Conservation (phyloP, 768 basidiomycete genomes). For the Agaricus subrufescens region DNA sequence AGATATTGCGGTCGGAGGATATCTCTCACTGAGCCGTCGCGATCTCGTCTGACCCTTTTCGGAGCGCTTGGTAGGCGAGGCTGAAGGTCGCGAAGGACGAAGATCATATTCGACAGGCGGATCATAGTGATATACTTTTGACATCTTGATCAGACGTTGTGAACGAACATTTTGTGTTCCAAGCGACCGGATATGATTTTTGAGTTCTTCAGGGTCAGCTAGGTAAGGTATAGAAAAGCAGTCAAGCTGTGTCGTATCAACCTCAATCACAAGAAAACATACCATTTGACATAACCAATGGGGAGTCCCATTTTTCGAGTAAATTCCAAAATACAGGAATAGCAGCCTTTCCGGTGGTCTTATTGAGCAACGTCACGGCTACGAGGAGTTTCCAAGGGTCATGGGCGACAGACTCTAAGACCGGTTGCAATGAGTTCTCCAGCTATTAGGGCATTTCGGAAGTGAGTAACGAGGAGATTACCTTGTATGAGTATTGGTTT, state of each 20-base stretch:
- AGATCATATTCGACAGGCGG: slow-evolving; percentile 30
- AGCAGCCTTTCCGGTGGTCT: slow-evolving; percentile 58
- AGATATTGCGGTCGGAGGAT: slow-evolving; percentile 46
- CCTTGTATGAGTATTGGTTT: slow-evolving; percentile 40
- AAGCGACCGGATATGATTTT: slow-evolving; percentile 43
- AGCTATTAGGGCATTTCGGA: neutral
- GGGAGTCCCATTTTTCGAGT: slow-evolving; percentile 52
- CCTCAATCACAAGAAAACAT: neutral
- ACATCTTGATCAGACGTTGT: slow-evolving; percentile 50
- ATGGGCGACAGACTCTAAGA: slow-evolving; percentile 42
- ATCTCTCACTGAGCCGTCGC: slow-evolving; percentile 21
- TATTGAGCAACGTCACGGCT: slow-evolving; percentile 65
- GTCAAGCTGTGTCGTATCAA: neutral
- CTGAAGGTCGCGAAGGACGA: slow-evolving; percentile 24
- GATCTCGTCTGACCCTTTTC: neutral
- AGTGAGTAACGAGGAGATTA: slow-evolving; percentile 8
- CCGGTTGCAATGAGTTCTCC: neutral
- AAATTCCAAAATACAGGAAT: slow-evolving; percentile 64
- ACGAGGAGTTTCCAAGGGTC: slow-evolving; percentile 71
- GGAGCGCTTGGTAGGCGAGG: slow-evolving; percentile 6
- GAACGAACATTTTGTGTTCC: slow-evolving; percentile 59
- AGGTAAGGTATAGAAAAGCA: neutral
- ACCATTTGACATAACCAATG: slow-evolving; percentile 54
- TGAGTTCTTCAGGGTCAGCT: slow-evolving; percentile 44
- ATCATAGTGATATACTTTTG: slow-evolving; percentile 43